Conservation (phyloP, 371 early-diverging fungal species). For the Mucor sp. region DNA sequence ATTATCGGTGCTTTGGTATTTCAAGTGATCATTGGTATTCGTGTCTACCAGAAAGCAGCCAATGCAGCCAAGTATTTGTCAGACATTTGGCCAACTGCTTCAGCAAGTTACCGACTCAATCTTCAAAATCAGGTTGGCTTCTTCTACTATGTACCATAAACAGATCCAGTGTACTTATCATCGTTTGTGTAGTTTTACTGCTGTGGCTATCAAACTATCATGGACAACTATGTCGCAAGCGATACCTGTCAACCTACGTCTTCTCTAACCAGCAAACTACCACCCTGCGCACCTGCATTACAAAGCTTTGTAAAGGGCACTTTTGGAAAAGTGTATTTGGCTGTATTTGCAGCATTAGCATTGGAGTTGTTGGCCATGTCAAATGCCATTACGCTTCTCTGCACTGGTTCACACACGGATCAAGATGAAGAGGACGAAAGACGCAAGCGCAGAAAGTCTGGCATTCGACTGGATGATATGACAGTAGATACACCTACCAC, state of each 20-base stretch:
- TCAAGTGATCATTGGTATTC: conserved; percentile 48
- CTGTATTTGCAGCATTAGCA: conserved; percentile 44
- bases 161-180: background rate
- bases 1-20: conserved; percentile 37
- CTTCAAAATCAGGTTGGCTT: conserved; percentile 34
- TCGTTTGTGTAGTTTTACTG: conserved; percentile 36
- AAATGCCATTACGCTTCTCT: conserved; percentile 46
- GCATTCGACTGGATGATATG: conserved; percentile 47
- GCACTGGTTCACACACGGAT: conserved; percentile 26
- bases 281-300: conserved; percentile 35
- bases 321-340: conserved; percentile 41
- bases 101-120: conserved; percentile 17
- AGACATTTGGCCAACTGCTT: conserved; percentile 33
- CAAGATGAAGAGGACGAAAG: conserved; percentile 45
- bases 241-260: conserved; percentile 23
- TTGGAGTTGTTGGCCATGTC: conserved; percentile 44
- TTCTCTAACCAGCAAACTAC: conserved; percentile 4
- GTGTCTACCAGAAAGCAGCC: conserved; percentile 41
- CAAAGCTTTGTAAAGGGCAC: conserved; percentile 24
- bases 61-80: conserved; percentile 35
- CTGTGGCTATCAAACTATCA: conserved; percentile 45
- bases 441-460: conserved; percentile 48
- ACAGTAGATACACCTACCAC: conserved; percentile 44
- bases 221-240: conserved; percentile 31
- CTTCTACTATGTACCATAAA: no score